Base-by-base conservation (phyloP, 2,329 filamentous ascomycete species). In the Aspergillus novofumigatus region DNA sequence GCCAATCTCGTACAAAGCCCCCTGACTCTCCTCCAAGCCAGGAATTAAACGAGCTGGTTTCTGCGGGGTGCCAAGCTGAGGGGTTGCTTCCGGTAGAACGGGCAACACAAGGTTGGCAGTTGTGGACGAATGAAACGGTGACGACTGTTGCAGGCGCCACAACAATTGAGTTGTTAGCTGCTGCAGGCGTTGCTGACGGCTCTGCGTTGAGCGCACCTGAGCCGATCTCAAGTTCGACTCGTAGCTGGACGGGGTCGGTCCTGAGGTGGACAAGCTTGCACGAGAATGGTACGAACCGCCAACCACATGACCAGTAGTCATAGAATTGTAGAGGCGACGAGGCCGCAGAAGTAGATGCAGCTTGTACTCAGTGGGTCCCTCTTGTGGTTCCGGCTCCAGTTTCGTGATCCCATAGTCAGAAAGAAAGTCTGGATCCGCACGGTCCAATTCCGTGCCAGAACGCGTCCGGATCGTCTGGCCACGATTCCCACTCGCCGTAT, bases 311-410 rank as follows among this genome's bases (percentile, higher is more conserved):
- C 80, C 80, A 1, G 91, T 95, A 63, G 86, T 92, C 71, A 87
- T 87, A 32, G 81, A 83, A 38, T 81, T 82, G 72, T 92, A 96
- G 6, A 83, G 85, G 59, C 91, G 84, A 57, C 93, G 83, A 17
- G 89, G 87, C 38, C 92, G 86, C 52, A 97, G 78, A 6, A 97
- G 81, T 5, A 99, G 80, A 75, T 97, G 94, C 47, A 99, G 78
- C 74, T 99, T 99, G 77, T 99, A 99, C 75, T 99, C 94, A 0
- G 91, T 95, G 20, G 94, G 92, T 0, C 94, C 94, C 61, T 95
- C 88, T 70, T 97, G 92, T 5, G 93, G 93, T 72, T 99, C 94
- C 11, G 93, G 88, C 61, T 92, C 88, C 17, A 99, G 78, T 67
- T 88, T 91, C 48, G 86, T 88, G 49, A 94, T 84, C 1, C 82